phyloP scores from a whole-genome alignment of 129 eudicot genomes.

The Daucus carota region DH1_v3.0 NC_030386.2:7003501-7004000 shows the following conservation, averaged over 20 bases:
- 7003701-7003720: neutral
- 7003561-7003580: neutral
- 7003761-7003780: neutral
- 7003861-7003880: no score
- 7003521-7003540: no score
- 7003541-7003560: neutral
- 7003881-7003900: neutral
- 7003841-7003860: neutral
- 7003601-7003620: neutral
- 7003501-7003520: no score
- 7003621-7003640: neutral
- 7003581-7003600: neutral
- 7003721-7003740: neutral
- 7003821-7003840: neutral
- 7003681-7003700: neutral
- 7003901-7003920: no score
- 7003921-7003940: neutral
- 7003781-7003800: neutral
- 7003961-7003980: neutral
- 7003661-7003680: neutral
- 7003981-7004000: neutral
- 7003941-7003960: neutral
- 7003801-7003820: neutral
- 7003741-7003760: neutral
- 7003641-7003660: neutral